Evolutionary conservation across 345 rosid species (phyloP), one percentile per base, ranked within the genome.

Genomic region (Fremontodendron californicum): DNA sequence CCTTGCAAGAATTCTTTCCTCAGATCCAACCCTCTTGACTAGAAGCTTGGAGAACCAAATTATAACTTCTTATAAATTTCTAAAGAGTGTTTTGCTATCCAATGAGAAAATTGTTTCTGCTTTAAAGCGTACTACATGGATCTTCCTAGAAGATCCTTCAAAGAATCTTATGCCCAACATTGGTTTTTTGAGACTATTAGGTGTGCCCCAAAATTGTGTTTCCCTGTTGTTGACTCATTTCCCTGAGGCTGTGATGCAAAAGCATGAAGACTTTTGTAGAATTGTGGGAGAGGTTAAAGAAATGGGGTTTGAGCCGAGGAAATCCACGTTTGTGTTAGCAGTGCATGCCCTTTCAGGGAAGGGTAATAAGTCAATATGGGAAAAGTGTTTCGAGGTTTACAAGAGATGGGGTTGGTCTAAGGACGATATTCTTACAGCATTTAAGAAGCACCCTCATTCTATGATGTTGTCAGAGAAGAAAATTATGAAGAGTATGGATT

Each of bases 371-470:
- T 81, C 86, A 8, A 84, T 75, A 11, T 84, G 89, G 89, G 83
- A 85, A 6, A 77, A 80, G 42, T 79, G 87, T 2, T 77, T 79
- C 60, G 84, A 87, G 85, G 86, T 84, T 19, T 90, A 86, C 45
- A 52, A 49, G 80, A 79, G 83, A 65, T 90, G 89, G 90, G 90
- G 86, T 5, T 90, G 90, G 94, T 78, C 89, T 19, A 79, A 80
- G 58, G 89, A 87, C 6, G 88, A 84, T n/a, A 84, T 85, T 25
- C 62, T 69, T 39, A 61, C 75, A 0, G 91, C 91, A 3, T 90
- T 88, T 54, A 86, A 75, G 75, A 88, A 82, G 72, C 87, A 85
- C 0, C 94, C 91, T 1, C 76, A 83, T 21, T 86, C 86, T 75
- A 85, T 90, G 90, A 77, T 80, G 81, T 13, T 87, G 37, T 89